Conservation (phyloP, 352 stramenopile genomes). For the Phytophthora fragariaefolia region DNA sequence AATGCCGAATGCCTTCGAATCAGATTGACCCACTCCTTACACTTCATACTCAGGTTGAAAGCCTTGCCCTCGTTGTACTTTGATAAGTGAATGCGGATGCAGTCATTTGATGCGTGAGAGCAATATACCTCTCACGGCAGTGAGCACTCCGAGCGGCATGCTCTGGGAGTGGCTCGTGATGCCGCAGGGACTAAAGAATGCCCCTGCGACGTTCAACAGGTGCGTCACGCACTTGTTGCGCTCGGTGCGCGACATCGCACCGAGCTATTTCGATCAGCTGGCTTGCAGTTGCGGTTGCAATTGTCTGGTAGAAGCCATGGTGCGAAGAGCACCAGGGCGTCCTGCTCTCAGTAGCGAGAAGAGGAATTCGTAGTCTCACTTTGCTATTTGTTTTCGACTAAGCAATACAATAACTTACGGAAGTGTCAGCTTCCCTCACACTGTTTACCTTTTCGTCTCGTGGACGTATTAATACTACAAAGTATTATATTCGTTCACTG, state of each 20-base stretch:
- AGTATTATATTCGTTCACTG: too few species aligned
- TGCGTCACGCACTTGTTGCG: too few species aligned
- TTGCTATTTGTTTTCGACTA: conserved; percentile 5
- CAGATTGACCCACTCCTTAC: too few species aligned
- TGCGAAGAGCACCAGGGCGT: background rate
- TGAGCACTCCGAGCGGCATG: too few species aligned
- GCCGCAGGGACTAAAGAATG: too few species aligned
- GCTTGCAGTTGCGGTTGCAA: background rate
- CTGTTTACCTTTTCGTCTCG: conserved; percentile 17
- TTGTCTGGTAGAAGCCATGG: background rate
- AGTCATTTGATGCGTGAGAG: too few species aligned
- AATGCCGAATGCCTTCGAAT: too few species aligned
- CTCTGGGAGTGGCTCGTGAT: too few species aligned
- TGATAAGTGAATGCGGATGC: conserved; percentile 1
- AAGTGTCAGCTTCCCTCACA: conserved; percentile 28
- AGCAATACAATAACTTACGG: conserved; percentile 13
- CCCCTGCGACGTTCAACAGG: too few species aligned
- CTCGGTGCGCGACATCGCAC: too few species aligned
- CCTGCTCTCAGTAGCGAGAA: background rate
- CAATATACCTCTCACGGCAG: too few species aligned
- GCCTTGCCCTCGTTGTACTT: conserved; percentile 1
- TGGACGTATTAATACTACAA: conserved; percentile 32
- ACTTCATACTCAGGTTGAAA: conserved; percentile 8
- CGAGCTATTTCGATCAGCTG: too few species aligned
- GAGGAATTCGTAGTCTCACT: background rate